Conservation (phyloP, 2,329 filamentous ascomycete genomes). For the Aureobasidium subglaciale region DNA sequence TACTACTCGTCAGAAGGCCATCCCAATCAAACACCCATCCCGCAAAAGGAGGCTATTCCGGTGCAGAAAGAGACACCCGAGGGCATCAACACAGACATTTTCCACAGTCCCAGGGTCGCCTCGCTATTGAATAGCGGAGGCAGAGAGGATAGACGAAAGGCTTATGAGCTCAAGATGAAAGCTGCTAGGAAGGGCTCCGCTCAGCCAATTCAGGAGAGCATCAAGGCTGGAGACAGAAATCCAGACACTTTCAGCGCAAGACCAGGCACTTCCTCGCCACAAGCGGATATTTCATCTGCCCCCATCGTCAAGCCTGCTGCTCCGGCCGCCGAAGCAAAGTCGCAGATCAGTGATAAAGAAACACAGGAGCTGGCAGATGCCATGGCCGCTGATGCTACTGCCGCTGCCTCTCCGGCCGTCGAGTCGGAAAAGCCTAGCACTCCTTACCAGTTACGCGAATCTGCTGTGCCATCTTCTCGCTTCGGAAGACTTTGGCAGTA, state of each 20-base stretch:
- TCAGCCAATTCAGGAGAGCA: slow-evolving; percentile 27
- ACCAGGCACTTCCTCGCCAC: background rate
- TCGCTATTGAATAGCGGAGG: slow-evolving; percentile 14
- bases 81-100: slow-evolving; percentile 54
- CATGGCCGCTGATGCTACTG: slow-evolving; percentile 29
- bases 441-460: slow-evolving; percentile 72
- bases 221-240: slow-evolving; percentile 24
- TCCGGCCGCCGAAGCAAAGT: slow-evolving; percentile 12
- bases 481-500: slow-evolving; percentile 92
- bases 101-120: slow-evolving; percentile 45
- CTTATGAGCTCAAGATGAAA: slow-evolving; percentile 23
- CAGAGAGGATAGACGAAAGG: slow-evolving; percentile 17
- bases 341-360: slow-evolving; percentile 14
- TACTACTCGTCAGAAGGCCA: slow-evolving; percentile 34
- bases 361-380: slow-evolving; percentile 16
- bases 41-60: slow-evolving; percentile 25
- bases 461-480: slow-evolving; percentile 80
- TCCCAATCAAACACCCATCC: slow-evolving; percentile 18
- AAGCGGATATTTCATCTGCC: background rate
- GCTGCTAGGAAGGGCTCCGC: slow-evolving; percentile 26
- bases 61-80: slow-evolving; percentile 43
- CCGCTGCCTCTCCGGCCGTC: slow-evolving; percentile 21
- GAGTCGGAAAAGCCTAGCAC: background rate
- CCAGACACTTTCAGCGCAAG: slow-evolving; percentile 31
- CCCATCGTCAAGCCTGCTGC: slow-evolving; percentile 1